Conservation (phyloP, 768 basidiomycete genomes). For the Plicaturopsis crispa region DNA sequence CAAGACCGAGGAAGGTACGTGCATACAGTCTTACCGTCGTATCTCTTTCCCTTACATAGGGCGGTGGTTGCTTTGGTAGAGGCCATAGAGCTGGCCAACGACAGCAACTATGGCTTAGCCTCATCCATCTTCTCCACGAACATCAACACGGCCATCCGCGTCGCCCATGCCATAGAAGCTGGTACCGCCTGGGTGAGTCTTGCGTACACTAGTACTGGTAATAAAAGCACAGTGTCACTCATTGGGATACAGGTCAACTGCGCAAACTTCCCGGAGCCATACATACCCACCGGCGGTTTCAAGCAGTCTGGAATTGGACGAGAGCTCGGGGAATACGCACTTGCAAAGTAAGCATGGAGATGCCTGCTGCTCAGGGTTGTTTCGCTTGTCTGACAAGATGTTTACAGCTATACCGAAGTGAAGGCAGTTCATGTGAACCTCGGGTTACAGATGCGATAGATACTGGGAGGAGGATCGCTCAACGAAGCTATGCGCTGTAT, state of each 20-base stretch:
- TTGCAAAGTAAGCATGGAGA: conserved; percentile 55
- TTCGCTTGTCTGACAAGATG: conserved; percentile 1
- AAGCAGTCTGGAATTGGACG: conserved; percentile 80
- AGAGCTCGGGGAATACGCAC: conserved; percentile 74
- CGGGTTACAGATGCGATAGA: conserved; percentile 15
- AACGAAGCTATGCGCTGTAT: too few relatives aligned
- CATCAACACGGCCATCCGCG: conserved; percentile 32
- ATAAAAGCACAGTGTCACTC: not conserved
- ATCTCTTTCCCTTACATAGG: too few relatives aligned
- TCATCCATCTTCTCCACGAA: conserved; percentile 45
- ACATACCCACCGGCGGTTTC: conserved; percentile 79
- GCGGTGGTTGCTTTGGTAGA: too few relatives aligned
- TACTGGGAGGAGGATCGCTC: too few relatives aligned
- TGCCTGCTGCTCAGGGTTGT: conserved; percentile 11
- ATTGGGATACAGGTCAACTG: conserved; percentile 37
- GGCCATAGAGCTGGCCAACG: conserved; percentile 34
- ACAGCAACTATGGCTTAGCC: conserved; percentile 43
- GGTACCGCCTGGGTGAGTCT: conserved; percentile 31
- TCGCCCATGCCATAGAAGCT: conserved; percentile 32
- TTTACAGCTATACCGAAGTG: conserved; percentile 51
- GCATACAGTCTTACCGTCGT: not conserved
- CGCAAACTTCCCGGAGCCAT: conserved; percentile 39
- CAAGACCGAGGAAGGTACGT: conserved; percentile 38
- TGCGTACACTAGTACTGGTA: too few relatives aligned
- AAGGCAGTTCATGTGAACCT: conserved; percentile 68